A percentile compares a stretch with the other conserved stretches of the same genome.
phyloP scores from a whole-genome alignment of 2,329 filamentous ascomycete species.

The Grosmannia serpens region DNA sequence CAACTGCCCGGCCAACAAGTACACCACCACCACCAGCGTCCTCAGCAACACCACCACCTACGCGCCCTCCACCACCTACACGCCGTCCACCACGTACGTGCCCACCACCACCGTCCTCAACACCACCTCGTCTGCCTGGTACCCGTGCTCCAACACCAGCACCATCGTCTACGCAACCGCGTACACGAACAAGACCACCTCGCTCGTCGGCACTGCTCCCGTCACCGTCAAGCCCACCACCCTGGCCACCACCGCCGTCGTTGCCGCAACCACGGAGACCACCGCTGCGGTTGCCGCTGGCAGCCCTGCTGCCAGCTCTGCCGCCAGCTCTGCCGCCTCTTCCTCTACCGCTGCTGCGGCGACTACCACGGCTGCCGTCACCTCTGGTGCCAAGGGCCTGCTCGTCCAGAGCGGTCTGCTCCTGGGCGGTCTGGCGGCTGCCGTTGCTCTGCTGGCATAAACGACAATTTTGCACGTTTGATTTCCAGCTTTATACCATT shows the following conservation, averaged over 20 bases:
- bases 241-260: neutral
- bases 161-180: constrained; percentile 12
- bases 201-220: constrained; percentile 10
- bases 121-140: constrained; percentile 9
- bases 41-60: constrained; percentile 9
- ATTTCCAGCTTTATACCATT: neutral
- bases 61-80: neutral
- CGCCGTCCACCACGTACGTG: neutral
- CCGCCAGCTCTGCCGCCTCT: neutral
- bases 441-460: constrained; percentile 27
- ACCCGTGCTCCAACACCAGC: constrained; percentile 12
- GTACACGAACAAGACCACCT: constrained; percentile 13
- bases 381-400: constrained; percentile 22
- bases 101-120: neutral
- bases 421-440: constrained; percentile 26
- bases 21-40: constrained; percentile 5
- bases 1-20: constrained; percentile 29
- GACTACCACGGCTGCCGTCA: neutral
- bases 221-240: constrained; percentile 12
- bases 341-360: constrained; percentile 1
- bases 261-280: neutral
- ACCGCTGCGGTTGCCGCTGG: neutral
- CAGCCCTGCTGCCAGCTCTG: constrained; percentile 2
- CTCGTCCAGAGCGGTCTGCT: constrained; percentile 28
- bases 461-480: neutral